Base-by-base conservation (phyloP, 2,329 filamentous ascomycete species). In the Exophiala alcalophila region DNA sequence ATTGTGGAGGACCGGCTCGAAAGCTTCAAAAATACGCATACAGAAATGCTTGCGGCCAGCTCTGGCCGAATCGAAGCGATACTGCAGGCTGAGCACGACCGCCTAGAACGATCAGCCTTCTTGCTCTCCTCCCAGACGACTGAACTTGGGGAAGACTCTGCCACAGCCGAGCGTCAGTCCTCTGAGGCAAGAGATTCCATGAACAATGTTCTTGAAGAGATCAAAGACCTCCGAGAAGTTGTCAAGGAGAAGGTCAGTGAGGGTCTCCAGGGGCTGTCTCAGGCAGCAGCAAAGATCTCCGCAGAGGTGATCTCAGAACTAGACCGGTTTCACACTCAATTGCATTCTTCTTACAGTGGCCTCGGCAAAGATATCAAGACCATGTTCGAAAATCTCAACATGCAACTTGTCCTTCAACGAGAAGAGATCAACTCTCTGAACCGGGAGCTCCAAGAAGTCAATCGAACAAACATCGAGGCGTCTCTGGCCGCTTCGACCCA, bases 201-300 rank as follows among this genome's bases (percentile, higher is more conserved):
- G 86, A 90, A 96, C 57, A 72, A 78, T n/a, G 83, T 95, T 2
- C 73, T 98, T 7, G 86, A 92, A 57, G 91, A 94, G 61, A 95
- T 97, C 62, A 90, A 90, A 61, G 80, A 78, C n/a, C 74, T 97
- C 16, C 80, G 91, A 15, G 86, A 95, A 61, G 83, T 86, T 39
- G 87, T 97, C 37, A 96, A 96, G 70, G 73, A 78, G 34, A 84
- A 84, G 49, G 86, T 97, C 33, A 86, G 87, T 2, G 82, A 89
- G 59, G 91, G 90, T 6, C 72, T 97, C 29, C 83, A 87, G 57
- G 82, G 87, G 18, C 80, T 97, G 15, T 89, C 89, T 2, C 77
- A 77, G 8, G 88, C 90, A 7, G 89, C 91, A 2, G 87, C 91
- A 65, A 82, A 84, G 41, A 96, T 97, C 50, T 88, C 89, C 0